A percentile compares a stretch with the other conserved stretches of the same genome.
Evolutionary conservation across 306 rosid species (phyloP).

Genomic region (Ochetophila trinervis): DNA sequence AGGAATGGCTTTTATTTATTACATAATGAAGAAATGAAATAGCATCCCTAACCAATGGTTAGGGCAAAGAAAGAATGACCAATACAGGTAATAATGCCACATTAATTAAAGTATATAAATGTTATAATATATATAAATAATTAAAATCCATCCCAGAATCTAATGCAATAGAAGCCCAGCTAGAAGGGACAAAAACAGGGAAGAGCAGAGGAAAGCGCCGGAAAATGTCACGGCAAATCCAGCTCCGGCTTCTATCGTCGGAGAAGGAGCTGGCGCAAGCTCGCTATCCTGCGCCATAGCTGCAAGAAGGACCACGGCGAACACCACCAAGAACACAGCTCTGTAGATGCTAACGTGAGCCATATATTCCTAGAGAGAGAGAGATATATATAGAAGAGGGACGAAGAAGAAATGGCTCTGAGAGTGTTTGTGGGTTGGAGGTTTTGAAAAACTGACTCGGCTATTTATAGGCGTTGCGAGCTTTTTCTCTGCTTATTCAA

Average conservation of each 20-base stretch:
- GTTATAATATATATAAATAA: not conserved
- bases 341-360: constrained; percentile 37
- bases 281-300: constrained; percentile 35
- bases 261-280: constrained; percentile 41
- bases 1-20: not conserved
- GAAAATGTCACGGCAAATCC: constrained; percentile 40
- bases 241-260: constrained; percentile 41
- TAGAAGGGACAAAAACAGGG: constrained; percentile 36
- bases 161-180: constrained; percentile 31
- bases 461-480: constrained; percentile 11
- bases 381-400: not conserved
- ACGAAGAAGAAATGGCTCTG: not conserved
- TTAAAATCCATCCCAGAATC: constrained; percentile 12
- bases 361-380: constrained; percentile 26
- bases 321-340: constrained; percentile 28
- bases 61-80: constrained; percentile 8
- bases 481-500: not conserved
- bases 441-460: not conserved
- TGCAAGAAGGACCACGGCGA: constrained; percentile 31
- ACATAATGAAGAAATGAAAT: not conserved
- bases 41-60: constrained; percentile 15
- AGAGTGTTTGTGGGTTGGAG: not conserved
- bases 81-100: not conserved
- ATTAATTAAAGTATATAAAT: not conserved
- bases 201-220: constrained; percentile 23